Base-by-base conservation (phyloP, 805 yeast genomes). In the Huiozyma naganishii region DNA sequence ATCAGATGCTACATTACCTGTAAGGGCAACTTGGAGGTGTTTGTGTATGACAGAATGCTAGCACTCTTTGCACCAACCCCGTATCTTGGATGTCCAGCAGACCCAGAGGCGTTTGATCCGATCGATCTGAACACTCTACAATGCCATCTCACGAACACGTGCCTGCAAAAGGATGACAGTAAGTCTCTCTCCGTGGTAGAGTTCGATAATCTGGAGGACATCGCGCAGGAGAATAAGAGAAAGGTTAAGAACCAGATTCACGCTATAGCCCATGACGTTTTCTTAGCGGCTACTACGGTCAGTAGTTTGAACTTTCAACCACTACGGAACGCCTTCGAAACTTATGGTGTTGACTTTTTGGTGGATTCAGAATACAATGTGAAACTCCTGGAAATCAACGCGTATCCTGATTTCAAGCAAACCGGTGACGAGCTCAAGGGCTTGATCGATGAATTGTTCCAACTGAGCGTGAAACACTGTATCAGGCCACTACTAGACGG, bases 371-470 rank as follows among this genome's bases (percentile, higher is more conserved):
- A 75, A 29, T 57, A 62, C 23, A 59, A 70, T 10, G 90, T 83
- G 3, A 71, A 69, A 38, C 58, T 92, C 28, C 65, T 90, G 36
- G 97, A 92, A 61, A 85, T 88, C 38, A 92, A 92, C 56, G 81
- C 97, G 11, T 92, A 82, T 57, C 98, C 98, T 1, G 98, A 92
- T 59, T 92, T 92, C 66, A 88, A 87, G 56, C 98, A 92, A 64
- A 92, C 97, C 0, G 98, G 98, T 12, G 74, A 67, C 11, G 82
- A 74, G 6, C 68, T 90, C 52, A 83, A 82, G 55, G 67, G 53
- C 2, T 55, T 87, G 23, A 83, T 92, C 29, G 70, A 71, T 49
- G 82, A 73, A 32, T 66, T 89, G 37, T 83, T 89, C 54, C 78
- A 73, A 28, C 72, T 71, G 8, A 74, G 78, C 0, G 74, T 77